These are phyloP conservation scores for Cruciata laevipes DNA, from an alignment of 257 asterid genomes.

Conservation along the genomic window DNA sequence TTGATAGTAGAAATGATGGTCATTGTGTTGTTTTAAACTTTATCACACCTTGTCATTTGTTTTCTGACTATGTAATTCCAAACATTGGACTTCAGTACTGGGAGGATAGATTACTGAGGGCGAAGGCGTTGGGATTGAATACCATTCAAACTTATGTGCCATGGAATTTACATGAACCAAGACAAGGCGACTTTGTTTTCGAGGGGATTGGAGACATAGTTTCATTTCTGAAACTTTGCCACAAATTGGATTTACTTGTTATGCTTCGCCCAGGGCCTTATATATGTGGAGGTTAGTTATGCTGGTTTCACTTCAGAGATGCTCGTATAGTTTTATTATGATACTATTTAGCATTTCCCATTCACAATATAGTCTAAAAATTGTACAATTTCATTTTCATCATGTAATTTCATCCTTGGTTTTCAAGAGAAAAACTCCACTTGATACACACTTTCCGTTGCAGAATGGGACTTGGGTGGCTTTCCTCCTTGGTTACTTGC, in stretches of 20 bases:
- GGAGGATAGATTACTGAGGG: conserved; percentile 93
- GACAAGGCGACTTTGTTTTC: conserved; percentile 51
- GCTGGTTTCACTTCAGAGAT: neutral
- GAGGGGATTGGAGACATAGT: conserved; percentile 75
- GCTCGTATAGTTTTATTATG: neutral
- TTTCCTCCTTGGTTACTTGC: conserved; percentile 95
- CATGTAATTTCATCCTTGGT: neutral
- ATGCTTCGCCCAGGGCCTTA: conserved; percentile 97
- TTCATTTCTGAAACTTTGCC: conserved; percentile 76
- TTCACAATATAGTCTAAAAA: neutral
- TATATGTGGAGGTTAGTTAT: conserved; percentile 82
- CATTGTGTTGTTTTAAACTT: neutral
- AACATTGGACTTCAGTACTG: conserved; percentile 52
- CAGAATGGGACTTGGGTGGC: conserved; percentile 99
- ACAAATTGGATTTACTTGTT: conserved; percentile 73
- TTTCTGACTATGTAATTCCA: conserved; percentile 14
- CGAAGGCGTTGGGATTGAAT: conserved; percentile 94
- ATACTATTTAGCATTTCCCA: neutral
- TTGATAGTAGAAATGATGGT: neutral
- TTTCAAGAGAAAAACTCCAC: neutral
- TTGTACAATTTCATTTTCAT: neutral
- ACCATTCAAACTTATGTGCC: conserved; percentile 90
- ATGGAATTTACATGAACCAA: conserved; percentile 95
- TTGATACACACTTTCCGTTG: conserved; percentile 15
- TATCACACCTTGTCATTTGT: neutral